A percentile compares a stretch with the other conserved stretches of the same genome.
Evolutionary conservation across 768 basidiomycete species (phyloP).

Genomic region (Neoboletus subvelutipes): DNA sequence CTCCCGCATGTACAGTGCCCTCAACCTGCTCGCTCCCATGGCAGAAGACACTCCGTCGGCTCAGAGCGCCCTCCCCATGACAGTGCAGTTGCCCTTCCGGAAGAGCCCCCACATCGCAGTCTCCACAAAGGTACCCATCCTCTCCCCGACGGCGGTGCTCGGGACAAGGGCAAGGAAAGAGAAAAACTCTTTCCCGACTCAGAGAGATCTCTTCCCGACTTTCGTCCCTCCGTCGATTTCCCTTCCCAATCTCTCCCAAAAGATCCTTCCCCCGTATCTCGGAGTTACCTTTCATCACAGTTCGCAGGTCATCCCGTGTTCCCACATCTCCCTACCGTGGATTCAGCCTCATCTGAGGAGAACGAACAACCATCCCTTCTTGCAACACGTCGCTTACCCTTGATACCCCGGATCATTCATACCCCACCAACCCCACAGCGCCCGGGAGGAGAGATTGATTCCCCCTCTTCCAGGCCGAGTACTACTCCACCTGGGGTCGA

Average conservation of each 20-base stretch:
- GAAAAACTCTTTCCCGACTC: slow-evolving; percentile 3
- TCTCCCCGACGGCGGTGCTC: slow-evolving; percentile 12
- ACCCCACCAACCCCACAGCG: slow-evolving; percentile 39
- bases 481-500: slow-evolving; percentile 10
- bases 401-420: slow-evolving; percentile 36
- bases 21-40: slow-evolving; percentile 23
- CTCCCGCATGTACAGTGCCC: slow-evolving; percentile 17
- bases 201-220: slow-evolving; percentile 8
- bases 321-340: slow-evolving; percentile 24
- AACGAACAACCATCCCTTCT: slow-evolving; percentile 28
- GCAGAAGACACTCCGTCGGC: slow-evolving; percentile 28
- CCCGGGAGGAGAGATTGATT: slow-evolving; percentile 15
- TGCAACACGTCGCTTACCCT: slow-evolving; percentile 24
- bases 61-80: slow-evolving; percentile 34
- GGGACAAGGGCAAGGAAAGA: slow-evolving; percentile 31
- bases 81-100: slow-evolving; percentile 34
- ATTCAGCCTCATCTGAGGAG: slow-evolving; percentile 28
- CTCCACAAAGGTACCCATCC: slow-evolving; percentile 11
- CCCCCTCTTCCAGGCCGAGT: slow-evolving; percentile 1
- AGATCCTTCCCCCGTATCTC: slow-evolving; percentile 18
- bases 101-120: slow-evolving; percentile 19
- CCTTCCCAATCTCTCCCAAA: slow-evolving; percentile 25
- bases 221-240: slow-evolving; percentile 14
- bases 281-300: slow-evolving; percentile 11
- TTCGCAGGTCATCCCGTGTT: slow-evolving; percentile 3